Percentiles rank a stretch among this genome's conserved stretches.
phyloP scores from a whole-genome alignment of 441 rosid genomes.

The Jatropha podagrica region DNA sequence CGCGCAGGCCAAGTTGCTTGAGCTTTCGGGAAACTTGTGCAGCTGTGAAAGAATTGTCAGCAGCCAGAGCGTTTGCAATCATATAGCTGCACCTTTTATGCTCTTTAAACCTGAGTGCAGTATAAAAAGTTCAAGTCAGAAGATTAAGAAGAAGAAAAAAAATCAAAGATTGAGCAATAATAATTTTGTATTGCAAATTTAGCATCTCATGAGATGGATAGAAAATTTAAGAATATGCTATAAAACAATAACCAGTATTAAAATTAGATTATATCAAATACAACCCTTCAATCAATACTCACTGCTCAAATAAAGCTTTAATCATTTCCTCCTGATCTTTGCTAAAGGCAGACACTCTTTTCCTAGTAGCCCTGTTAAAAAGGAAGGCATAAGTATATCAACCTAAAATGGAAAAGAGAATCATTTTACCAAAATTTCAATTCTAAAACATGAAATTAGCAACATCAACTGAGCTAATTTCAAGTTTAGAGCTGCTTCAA shows the following conservation, averaged over 20 bases:
- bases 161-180: background rate
- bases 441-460: conserved; percentile 1
- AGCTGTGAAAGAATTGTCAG: conserved; percentile 57
- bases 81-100: conserved; percentile 72
- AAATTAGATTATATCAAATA: conserved; percentile 13
- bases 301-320: conserved; percentile 78
- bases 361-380: conserved; percentile 65
- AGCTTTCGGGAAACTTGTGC: conserved; percentile 82
- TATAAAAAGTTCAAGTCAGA: conserved; percentile 8
- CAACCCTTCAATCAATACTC: conserved; percentile 32
- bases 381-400: conserved; percentile 19
- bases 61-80: conserved; percentile 77
- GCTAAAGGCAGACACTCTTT: conserved; percentile 66
- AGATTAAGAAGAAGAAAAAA: background rate
- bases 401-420: conserved; percentile 19
- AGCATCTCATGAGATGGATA: background rate
- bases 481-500: conserved; percentile 23
- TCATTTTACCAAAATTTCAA: conserved; percentile 9
- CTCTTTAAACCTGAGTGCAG: conserved; percentile 65
- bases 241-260: background rate
- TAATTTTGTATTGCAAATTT: background rate
- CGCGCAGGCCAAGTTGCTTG: conserved; percentile 77
- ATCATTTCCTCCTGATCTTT: conserved; percentile 79
- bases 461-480: no score
- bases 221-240: background rate